Base-by-base conservation (phyloP, 2,329 filamentous ascomycete species). In the Alternaria sp. region DNA sequence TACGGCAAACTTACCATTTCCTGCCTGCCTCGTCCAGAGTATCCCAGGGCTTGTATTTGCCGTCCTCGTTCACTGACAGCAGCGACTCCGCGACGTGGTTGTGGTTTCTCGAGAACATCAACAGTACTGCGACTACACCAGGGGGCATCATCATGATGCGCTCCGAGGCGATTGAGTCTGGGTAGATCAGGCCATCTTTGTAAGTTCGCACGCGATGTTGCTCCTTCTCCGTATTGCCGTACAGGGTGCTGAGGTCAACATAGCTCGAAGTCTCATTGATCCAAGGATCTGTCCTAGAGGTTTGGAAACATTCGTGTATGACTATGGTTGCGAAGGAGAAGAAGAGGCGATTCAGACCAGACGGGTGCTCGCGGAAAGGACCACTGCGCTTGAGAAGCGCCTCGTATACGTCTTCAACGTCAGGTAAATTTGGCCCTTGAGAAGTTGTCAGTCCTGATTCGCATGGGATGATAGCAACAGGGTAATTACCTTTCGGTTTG, bases 21-120 rank as follows among this genome's bases (percentile, higher is more conserved):
- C 73, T 75, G 37, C 74, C 69, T 15, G 77, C 75, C 28, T 77
- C 66, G 44, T 69, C 77, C 65, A 89, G 88, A 0, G 89, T 92
- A 46, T 93, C 87, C 43, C 88, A 88, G 58, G 93, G 91, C 61
- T 88, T 89, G 3, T 85, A 97, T 23, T 92, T 87, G 15, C 89
- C 90, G 53, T 88, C 88, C 72, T 97, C 94, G 70, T 97, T 97
- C 79, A 97, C 94, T 20, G 87, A 83, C 0, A 91, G 90, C 20
- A 97, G 83, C 63, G 94, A 90, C 58, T 89, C 87, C 2, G 91
- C 93, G 0, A 94, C 87, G 69, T 95, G 87, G 79, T 97, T 97
- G 80, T 97, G 94, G 80, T 96, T 96, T 12, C 83, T 79, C 58
- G 85, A 86, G 82, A 90, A 92, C 79, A 91, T 86, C 63, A 92